Evolutionary conservation across 805 yeast genomes (phyloP).

Genomic region (Pichia ethanolica): DNA sequence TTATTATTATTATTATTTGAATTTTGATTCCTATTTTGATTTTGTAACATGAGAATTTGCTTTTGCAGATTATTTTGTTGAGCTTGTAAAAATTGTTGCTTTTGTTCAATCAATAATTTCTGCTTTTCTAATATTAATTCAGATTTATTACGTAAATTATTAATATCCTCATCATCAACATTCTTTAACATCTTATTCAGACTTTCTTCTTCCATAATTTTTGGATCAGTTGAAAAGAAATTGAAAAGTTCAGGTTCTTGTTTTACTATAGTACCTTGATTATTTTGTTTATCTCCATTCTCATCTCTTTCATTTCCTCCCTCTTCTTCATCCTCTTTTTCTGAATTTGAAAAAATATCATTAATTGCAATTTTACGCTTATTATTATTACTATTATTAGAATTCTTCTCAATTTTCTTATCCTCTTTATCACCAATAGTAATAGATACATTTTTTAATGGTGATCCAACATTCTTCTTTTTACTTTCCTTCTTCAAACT

Average conservation of each 20-base stretch:
- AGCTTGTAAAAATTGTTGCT: slow-evolving; percentile 13
- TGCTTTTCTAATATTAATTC: background rate
- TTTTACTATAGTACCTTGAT: too few species aligned
- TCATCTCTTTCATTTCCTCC: background rate
- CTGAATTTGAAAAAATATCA: slow-evolving; percentile 25
- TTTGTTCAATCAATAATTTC: slow-evolving; percentile 1
- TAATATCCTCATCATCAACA: background rate
- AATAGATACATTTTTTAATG: slow-evolving; percentile 14
- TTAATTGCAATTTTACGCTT: slow-evolving; percentile 20
- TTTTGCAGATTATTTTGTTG: slow-evolving; percentile 15
- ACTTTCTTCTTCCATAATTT: slow-evolving; percentile 12
- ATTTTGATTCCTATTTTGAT: slow-evolving; percentile 2
- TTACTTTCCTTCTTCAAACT: slow-evolving; percentile 15
- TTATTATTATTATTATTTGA: too few species aligned
- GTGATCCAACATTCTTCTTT: slow-evolving; percentile 17
- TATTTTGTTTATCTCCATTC: background rate
- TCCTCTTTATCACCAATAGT: background rate
- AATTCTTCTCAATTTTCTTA: background rate
- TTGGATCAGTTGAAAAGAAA: slow-evolving; percentile 11
- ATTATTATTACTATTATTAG: background rate
- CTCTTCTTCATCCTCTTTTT: background rate
- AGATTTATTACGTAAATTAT: too few species aligned
- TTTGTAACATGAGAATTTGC: slow-evolving; percentile 16
- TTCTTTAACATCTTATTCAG: slow-evolving; percentile 11
- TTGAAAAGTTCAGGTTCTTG: slow-evolving; percentile 6